These are phyloP conservation scores for Petasospora fabianii DNA, from an alignment of 1,139 yeast species.

Conservation along the genomic window DNA sequence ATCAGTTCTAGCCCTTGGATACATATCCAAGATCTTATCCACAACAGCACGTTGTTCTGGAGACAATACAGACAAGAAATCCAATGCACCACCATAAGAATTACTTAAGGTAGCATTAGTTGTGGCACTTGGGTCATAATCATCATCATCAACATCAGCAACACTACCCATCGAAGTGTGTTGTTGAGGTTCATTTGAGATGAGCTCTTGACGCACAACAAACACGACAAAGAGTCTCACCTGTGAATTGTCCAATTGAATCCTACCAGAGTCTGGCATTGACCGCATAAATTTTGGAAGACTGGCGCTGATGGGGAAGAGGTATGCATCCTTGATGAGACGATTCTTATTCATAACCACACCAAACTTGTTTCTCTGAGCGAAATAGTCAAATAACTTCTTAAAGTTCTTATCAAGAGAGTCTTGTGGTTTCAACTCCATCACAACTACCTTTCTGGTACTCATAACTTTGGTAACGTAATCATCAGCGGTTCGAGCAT, in stretches of 20 bases:
- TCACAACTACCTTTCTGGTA: slow-evolving; percentile 38
- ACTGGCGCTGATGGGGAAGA: slow-evolving; percentile 39
- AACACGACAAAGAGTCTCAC: slow-evolving; percentile 43
- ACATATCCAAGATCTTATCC: slow-evolving; percentile 19
- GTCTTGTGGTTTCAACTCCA: slow-evolving; percentile 36
- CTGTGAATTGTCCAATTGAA: slow-evolving; percentile 12
- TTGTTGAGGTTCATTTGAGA: slow-evolving; percentile 2
- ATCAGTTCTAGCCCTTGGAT: slow-evolving; percentile 21
- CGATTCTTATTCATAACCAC: slow-evolving; percentile 50
- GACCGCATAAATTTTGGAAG: slow-evolving; percentile 27
- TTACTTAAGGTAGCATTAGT: too few species aligned
- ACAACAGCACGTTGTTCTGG: slow-evolving; percentile 19
- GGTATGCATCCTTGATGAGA: slow-evolving; percentile 63
- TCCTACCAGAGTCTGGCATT: slow-evolving; percentile 6
- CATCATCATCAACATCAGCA: slow-evolving; percentile 5
- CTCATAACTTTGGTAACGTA: slow-evolving; percentile 56
- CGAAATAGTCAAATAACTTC: slow-evolving; percentile 52
- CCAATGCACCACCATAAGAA: too few species aligned
- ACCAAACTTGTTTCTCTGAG: slow-evolving; percentile 51
- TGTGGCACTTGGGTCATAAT: slow-evolving; percentile 11
- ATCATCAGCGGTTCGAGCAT: slow-evolving; percentile 47
- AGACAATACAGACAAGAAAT: slow-evolving; percentile 17
- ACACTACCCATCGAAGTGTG: neutral
- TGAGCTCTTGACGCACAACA: slow-evolving; percentile 43
- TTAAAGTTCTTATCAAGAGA: slow-evolving; percentile 33